Conservation (phyloP, 352 stramenopile genomes). For the Globisporangium acanthophoron region DNA sequence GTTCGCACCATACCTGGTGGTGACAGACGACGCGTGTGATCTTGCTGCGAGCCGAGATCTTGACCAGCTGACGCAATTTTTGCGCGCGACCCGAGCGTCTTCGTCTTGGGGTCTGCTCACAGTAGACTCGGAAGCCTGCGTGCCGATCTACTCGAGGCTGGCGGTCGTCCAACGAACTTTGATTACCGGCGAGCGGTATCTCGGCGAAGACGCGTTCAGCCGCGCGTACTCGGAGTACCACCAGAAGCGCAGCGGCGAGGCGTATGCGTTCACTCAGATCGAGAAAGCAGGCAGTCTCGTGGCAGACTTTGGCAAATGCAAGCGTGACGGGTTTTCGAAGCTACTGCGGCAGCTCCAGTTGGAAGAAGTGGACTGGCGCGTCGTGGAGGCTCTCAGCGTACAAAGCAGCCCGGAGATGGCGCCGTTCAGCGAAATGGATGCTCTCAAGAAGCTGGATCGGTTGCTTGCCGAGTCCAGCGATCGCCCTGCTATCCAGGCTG, state of each 20-base stretch:
- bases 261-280: slow-evolving; percentile 25
- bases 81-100: slow-evolving; percentile 24
- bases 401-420: slow-evolving; percentile 36
- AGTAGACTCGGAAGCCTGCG: slow-evolving; percentile 50
- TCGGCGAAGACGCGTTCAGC: slow-evolving; percentile 37
- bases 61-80: slow-evolving; percentile 23
- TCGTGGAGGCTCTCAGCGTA: slow-evolving; percentile 34
- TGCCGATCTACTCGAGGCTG: slow-evolving; percentile 39
- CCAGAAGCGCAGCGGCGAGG: slow-evolving; percentile 17
- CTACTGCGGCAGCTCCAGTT: slow-evolving; percentile 28
- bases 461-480: slow-evolving; percentile 32
- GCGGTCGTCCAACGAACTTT: slow-evolving; percentile 33
- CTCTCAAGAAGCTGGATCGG: slow-evolving; percentile 38
- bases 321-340: background rate
- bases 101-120: slow-evolving; percentile 50
- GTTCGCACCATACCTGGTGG: slow-evolving; percentile 32
- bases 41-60: slow-evolving; percentile 26
- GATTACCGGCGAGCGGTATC: slow-evolving; percentile 20
- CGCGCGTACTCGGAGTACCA: slow-evolving; percentile 22
- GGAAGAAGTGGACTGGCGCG: slow-evolving; percentile 43
- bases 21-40: slow-evolving; percentile 37
- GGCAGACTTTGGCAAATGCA: background rate
- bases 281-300: slow-evolving; percentile 2
- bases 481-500: slow-evolving; percentile 59
- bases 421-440: slow-evolving; percentile 41